Evolutionary conservation across 2,329 filamentous ascomycete species (phyloP).

Genomic region (Colletotrichum sp.): DNA sequence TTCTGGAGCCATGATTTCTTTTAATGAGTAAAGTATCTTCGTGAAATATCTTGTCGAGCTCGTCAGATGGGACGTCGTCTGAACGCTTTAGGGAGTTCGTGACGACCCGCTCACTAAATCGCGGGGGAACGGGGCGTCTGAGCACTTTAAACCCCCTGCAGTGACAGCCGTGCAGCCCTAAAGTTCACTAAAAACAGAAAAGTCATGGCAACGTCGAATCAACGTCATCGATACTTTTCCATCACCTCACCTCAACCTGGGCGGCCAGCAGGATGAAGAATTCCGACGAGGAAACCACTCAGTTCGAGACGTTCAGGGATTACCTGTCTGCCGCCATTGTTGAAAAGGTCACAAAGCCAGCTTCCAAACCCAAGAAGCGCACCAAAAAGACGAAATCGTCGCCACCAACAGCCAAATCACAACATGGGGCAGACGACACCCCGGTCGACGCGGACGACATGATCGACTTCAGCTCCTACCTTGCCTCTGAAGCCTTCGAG

Average conservation of each 20-base stretch:
- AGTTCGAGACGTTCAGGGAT: constrained; percentile 69
- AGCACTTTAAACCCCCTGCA: not conserved
- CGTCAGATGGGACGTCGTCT: not conserved
- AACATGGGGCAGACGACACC: not conserved
- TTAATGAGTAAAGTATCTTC: too few species aligned
- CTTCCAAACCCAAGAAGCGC: constrained; percentile 51
- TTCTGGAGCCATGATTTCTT: not conserved
- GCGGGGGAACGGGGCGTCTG: not conserved
- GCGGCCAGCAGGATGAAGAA: constrained; percentile 51
- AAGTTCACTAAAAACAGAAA: not conserved
- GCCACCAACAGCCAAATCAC: not conserved
- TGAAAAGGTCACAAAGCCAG: constrained; percentile 54
- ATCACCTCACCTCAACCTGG: not conserved
- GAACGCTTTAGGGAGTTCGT: not conserved
- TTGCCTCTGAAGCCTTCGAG: constrained; percentile 72
- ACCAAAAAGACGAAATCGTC: constrained; percentile 31
- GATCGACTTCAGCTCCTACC: constrained; percentile 82
- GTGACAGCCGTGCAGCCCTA: not conserved
- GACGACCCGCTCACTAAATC: not conserved
- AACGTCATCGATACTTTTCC: constrained; percentile 9
- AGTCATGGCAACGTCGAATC: not conserved
- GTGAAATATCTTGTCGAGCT: not conserved
- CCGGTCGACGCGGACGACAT: constrained; percentile 65
- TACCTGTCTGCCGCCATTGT: constrained; percentile 74
- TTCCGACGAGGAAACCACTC: not conserved